phyloP scores from a whole-genome alignment of 176 grass and related monocot species.

The Dactylis glomerata region DNA sequence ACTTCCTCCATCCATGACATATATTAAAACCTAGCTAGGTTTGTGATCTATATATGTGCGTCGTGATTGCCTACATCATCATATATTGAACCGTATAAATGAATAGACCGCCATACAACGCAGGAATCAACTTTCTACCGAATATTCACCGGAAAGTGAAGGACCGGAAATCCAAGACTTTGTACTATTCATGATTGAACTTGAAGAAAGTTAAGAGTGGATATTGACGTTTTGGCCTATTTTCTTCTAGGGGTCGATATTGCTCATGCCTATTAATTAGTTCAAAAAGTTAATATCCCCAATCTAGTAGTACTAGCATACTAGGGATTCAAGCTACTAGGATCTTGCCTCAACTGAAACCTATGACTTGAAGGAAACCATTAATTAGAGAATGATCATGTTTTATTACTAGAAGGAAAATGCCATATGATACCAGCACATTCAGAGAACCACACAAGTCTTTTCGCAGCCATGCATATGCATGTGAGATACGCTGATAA shows the following conservation, averaged over 20 bases:
- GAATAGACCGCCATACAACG: not conserved
- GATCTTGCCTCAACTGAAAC: not conserved
- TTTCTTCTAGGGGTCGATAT: not conserved
- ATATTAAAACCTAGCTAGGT: not conserved
- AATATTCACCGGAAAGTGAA: not conserved
- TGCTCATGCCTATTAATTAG: not conserved
- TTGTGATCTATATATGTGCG: not conserved
- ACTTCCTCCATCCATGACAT: not conserved
- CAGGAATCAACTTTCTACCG: not conserved
- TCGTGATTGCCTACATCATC: conserved; percentile 10
- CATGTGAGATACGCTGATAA: not conserved
- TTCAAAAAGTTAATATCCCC: not conserved
- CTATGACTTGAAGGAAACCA: not conserved
- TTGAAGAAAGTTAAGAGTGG: not conserved
- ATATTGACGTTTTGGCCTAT: not conserved
- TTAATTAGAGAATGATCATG: not conserved
- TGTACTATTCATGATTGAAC: not conserved
- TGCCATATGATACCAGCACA: not conserved
- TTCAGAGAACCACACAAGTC: not conserved
- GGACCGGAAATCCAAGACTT: not conserved
- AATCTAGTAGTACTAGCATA: not conserved
- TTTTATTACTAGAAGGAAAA: not conserved
- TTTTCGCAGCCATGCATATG: not conserved
- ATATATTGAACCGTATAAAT: not conserved
- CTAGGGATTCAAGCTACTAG: not conserved